A percentile compares a stretch with the other conserved stretches of the same genome.
Conservation (phyloP, 257 asterid species). For the Solanum bukasovii region DNA sequence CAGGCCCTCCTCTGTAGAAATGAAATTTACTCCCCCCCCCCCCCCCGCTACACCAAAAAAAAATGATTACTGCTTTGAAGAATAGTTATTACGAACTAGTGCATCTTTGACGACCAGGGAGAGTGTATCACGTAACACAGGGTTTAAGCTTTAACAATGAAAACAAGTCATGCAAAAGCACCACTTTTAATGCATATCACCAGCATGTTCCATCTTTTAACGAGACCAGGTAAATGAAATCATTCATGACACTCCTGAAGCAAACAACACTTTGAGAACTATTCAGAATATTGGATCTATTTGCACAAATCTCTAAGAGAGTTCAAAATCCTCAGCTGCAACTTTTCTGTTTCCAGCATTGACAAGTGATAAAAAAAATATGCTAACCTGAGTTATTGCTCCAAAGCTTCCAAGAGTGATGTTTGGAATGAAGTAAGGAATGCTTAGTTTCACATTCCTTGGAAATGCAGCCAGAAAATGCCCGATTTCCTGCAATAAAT, state of each 20-base stretch:
- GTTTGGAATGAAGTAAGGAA: slow-evolving; percentile 88
- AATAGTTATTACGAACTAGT: neutral
- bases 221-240: neutral
- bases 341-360: neutral
- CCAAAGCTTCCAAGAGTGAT: slow-evolving; percentile 97
- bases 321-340: neutral
- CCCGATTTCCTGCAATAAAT: slow-evolving; percentile 86
- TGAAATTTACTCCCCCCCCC: neutral
- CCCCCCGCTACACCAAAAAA: neutral
- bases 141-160: neutral
- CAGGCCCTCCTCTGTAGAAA: neutral
- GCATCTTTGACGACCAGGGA: neutral
- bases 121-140: neutral
- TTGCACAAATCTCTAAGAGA: neutral
- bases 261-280: neutral
- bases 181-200: neutral
- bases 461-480: slow-evolving; percentile 89
- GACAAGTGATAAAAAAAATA: neutral
- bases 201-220: neutral
- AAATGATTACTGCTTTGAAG: neutral
- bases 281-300: neutral
- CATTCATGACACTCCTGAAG: neutral
- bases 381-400: slow-evolving; percentile 79
- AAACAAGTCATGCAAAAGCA: neutral
- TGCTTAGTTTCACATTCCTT: slow-evolving; percentile 74